These are phyloP conservation scores for Myochromella boudieri DNA, from an alignment of 768 basidiomycete genomes.

Conservation along the genomic window DNA sequence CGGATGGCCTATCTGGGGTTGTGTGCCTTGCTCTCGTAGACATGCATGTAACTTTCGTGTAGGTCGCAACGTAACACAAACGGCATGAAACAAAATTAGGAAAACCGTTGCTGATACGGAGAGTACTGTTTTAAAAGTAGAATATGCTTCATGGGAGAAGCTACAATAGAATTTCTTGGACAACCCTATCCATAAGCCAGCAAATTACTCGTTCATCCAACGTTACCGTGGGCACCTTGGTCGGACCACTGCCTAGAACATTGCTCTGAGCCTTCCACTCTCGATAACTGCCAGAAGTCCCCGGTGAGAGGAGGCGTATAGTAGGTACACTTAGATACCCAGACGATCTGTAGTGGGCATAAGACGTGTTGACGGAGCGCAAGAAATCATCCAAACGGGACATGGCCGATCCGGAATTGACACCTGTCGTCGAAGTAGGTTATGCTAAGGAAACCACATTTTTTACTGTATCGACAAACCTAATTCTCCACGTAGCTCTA, in stretches of 20 bases:
- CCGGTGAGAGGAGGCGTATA: constrained; percentile 13
- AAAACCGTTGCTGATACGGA: too few species aligned
- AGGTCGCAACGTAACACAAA: too few species aligned
- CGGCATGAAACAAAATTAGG: too few species aligned
- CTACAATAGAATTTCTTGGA: constrained; percentile 10
- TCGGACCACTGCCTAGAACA: constrained; percentile 9
- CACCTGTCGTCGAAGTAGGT: neutral
- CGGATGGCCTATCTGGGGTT: too few species aligned
- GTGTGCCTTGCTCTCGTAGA: too few species aligned
- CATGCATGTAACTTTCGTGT: too few species aligned
- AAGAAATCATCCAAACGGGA: constrained; percentile 5
- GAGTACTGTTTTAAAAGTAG: too few species aligned
- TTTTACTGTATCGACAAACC: neutral
- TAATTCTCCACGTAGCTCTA: constrained; percentile 9
- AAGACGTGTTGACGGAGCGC: constrained; percentile 2
- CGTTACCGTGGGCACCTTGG: constrained; percentile 11
- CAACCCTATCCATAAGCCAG: constrained; percentile 10
- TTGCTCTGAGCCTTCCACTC: constrained; percentile 10
- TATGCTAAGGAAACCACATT: neutral
- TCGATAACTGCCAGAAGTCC: constrained; percentile 17
- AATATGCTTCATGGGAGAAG: too few species aligned
- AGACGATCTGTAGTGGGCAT: neutral
- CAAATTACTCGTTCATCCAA: constrained; percentile 4
- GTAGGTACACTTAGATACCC: constrained; percentile 4
- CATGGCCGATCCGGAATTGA: constrained; percentile 1